Evolutionary conservation across 1,284 basidiomycete genomes (phyloP), one percentile per base, ranked within the genome.

Genomic region (Ceratobasidium theobromae): DNA sequence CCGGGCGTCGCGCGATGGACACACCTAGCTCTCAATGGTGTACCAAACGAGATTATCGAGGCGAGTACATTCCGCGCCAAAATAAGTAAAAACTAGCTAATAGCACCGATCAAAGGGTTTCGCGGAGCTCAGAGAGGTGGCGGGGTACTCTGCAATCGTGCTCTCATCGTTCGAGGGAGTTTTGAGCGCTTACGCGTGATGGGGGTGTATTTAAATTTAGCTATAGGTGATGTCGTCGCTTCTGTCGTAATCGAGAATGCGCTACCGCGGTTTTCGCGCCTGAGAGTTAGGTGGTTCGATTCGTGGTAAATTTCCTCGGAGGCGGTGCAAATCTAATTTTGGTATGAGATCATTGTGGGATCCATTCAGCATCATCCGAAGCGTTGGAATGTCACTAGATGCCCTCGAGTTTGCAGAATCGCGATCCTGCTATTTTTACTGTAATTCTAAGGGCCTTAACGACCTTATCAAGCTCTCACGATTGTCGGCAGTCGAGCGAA

Each of bases 11-110:
- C 89, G 53, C 79, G 85, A 67, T 92, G 91, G 86, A 88, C 86
- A 72, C 84, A 86, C 69, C 70, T 86, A 49, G 87, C 88, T 35
- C 75, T 93, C 58, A 83, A 86, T 65, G 84, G 84, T 8, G 75
- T 89, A 49, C 91, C 92, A 23, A 95, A 93, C 76, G 89, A 91
- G 75, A 79, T 93, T 71, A 83, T 93, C 27, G 91, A 95, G 77
- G 91, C 91, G 74, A 75, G 89, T 73, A 3, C 30, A 16, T 16
- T 48, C 38, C 21, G 35, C 43, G n/a, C 14, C 12, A 23, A 16
- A 33, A 25, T 33, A 53, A 66, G 27, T 45, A 51, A 52, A 40
- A 69, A 62, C 58, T 33, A 25, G 46, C 66, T 55, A n/a, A 45
- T 45, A 45, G 6, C 35, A 38, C 35, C n/a, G n/a, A n/a, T 21